These are phyloP conservation scores for Yamadazyma sp. DNA, from an alignment of 805 yeast species.

Conservation along the genomic window DNA sequence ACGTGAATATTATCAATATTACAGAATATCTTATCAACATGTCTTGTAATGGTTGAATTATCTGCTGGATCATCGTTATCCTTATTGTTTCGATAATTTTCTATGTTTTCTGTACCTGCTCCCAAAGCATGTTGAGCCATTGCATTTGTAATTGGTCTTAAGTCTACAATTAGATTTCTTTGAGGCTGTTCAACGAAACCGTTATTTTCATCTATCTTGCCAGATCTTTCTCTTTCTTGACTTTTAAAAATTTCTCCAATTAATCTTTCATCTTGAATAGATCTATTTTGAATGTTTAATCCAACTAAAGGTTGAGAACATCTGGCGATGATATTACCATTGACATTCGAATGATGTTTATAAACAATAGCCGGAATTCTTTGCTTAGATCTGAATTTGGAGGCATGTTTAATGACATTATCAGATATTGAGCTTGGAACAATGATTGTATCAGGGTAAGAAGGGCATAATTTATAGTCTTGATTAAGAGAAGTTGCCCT, in stretches of 20 bases:
- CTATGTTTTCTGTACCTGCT: slow-evolving; percentile 96
- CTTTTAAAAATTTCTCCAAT: slow-evolving; percentile 69
- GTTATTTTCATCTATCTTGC: slow-evolving; percentile 15
- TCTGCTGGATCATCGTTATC: slow-evolving; percentile 3
- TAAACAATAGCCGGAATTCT: slow-evolving; percentile 83
- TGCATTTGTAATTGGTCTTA: slow-evolving; percentile 91
- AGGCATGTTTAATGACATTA: slow-evolving; percentile 76
- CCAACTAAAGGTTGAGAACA: slow-evolving; percentile 95
- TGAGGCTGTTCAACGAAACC: slow-evolving; percentile 34
- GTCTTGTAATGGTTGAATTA: background rate
- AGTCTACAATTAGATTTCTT: slow-evolving; percentile 75
- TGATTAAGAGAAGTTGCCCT: slow-evolving; percentile 63
- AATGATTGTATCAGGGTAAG: slow-evolving; percentile 68
- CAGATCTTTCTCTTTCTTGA: slow-evolving; percentile 37
- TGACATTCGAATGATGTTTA: slow-evolving; percentile 53
- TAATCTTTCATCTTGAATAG: slow-evolving; percentile 87
- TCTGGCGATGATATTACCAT: slow-evolving; percentile 76
- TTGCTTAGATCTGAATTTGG: slow-evolving; percentile 79
- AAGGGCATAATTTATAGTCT: slow-evolving; percentile 62
- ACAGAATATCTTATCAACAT: slow-evolving; percentile 66
- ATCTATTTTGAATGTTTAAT: slow-evolving; percentile 70
- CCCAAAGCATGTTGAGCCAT: slow-evolving; percentile 96
- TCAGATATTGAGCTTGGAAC: slow-evolving; percentile 82
- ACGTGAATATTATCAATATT: slow-evolving; percentile 96
- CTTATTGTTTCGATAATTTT: slow-evolving; percentile 59